A percentile compares a stretch with the other conserved stretches of the same genome.
phyloP scores from a whole-genome alignment of 805 yeast genomes.

The Sporopachydermia quercuum region DNA sequence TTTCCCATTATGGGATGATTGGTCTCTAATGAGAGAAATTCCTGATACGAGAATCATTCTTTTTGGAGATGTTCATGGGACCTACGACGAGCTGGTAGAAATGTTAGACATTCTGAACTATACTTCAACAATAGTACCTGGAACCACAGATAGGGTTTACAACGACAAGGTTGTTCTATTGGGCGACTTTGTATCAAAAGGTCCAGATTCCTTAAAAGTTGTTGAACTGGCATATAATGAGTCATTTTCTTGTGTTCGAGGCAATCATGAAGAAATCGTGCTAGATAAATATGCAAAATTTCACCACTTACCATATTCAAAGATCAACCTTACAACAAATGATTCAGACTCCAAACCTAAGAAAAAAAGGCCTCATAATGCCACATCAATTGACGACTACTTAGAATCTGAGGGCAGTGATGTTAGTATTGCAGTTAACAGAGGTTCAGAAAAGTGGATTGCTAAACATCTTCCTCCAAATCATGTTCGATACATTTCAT shows the following conservation, averaged over 20 bases:
- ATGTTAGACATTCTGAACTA: slow-evolving; percentile 37
- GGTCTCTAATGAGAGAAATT: slow-evolving; percentile 1
- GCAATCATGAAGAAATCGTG: slow-evolving; percentile 76
- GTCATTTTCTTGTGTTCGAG: slow-evolving; percentile 60
- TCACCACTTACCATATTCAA: slow-evolving; percentile 32
- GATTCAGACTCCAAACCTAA: neutral
- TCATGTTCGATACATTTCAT: slow-evolving; percentile 45
- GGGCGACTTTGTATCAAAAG: slow-evolving; percentile 82
- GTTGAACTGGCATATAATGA: slow-evolving; percentile 47
- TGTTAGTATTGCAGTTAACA: neutral
- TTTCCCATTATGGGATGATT: neutral
- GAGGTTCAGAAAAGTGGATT: slow-evolving; percentile 22
- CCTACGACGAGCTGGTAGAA: slow-evolving; percentile 35
- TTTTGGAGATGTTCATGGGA: slow-evolving; percentile 86
- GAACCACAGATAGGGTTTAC: slow-evolving; percentile 18
- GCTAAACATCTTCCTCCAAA: slow-evolving; percentile 41
- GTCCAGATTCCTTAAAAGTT: slow-evolving; percentile 59
- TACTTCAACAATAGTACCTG: neutral
- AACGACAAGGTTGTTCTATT: slow-evolving; percentile 50
- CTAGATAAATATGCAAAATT: slow-evolving; percentile 47
- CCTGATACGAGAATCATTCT: slow-evolving; percentile 36
- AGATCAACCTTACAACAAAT: neutral
- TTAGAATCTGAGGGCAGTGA: too few species aligned
- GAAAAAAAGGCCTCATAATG: neutral
- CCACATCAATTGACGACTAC: neutral